These are phyloP conservation scores for Effrenium voratum DNA, from an alignment of 73 alveolate genomes.

Conservation along the genomic window DNA sequence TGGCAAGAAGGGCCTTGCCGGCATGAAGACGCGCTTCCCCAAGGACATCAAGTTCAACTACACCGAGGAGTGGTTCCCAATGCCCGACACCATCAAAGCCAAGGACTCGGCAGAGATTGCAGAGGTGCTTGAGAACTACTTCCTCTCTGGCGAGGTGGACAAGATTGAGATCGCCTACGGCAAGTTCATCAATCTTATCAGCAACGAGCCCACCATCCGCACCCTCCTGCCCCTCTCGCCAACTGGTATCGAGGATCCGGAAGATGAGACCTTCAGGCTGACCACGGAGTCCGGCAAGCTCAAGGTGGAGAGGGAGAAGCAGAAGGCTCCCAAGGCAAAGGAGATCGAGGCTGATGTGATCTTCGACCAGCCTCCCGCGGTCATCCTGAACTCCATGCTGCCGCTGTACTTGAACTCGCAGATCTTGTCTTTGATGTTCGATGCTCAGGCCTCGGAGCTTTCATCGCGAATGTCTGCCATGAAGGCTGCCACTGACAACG, in stretches of 20 bases:
- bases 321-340: constrained; percentile 48
- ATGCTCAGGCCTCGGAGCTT: constrained; percentile 63
- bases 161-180: constrained; percentile 56
- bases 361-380: constrained; percentile 60
- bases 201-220: constrained; percentile 51
- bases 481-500: constrained; percentile 63
- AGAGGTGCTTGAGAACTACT: constrained; percentile 45
- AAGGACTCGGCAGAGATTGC: constrained; percentile 47
- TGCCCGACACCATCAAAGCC: constrained; percentile 72
- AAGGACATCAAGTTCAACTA: constrained; percentile 1
- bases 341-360: constrained; percentile 78
- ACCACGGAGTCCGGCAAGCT: constrained; percentile 62
- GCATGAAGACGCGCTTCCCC: constrained; percentile 10
- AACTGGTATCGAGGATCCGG: constrained; percentile 69
- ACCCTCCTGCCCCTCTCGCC: constrained; percentile 61
- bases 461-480: constrained; percentile 47
- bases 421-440: constrained; percentile 47
- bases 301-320: constrained; percentile 69
- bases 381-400: constrained; percentile 66
- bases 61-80: constrained; percentile 27
- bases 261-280: constrained; percentile 81
- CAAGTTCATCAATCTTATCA: constrained; percentile 46
- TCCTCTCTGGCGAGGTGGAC: constrained; percentile 61
- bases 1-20: constrained; percentile 34
- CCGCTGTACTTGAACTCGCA: constrained; percentile 59